Percentiles rank a stretch among this genome's conserved stretches.
These are phyloP conservation scores for Thuja plicata DNA, from an alignment of 83 land plant genomes.

Conservation along the genomic window DNA sequence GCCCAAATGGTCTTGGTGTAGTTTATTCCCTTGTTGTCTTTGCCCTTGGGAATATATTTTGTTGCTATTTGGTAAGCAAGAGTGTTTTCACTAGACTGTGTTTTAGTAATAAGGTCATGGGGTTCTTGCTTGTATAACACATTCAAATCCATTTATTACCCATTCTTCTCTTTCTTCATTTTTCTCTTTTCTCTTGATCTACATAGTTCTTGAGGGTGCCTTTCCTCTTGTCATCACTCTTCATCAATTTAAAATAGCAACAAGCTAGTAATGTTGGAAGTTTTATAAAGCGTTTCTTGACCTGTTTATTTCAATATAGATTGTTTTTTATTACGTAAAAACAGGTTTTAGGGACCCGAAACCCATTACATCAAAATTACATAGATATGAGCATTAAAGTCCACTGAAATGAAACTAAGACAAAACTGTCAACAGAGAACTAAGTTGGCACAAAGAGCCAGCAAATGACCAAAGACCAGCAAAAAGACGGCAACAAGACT, in stretches of 20 bases:
- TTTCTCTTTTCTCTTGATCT: background rate
- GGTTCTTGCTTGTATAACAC: background rate
- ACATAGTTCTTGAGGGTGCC: background rate
- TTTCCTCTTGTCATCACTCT: background rate
- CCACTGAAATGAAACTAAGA: too few relatives aligned
- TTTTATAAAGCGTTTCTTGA: too few relatives aligned
- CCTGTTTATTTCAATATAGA: background rate
- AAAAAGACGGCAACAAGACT: too few relatives aligned
- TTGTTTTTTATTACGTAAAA: too few relatives aligned
- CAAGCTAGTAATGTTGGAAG: background rate
- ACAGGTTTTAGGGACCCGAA: too few relatives aligned
- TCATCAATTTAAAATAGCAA: background rate
- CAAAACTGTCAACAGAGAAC: too few relatives aligned
- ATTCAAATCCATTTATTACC: background rate
- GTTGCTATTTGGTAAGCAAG: background rate
- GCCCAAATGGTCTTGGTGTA: too few relatives aligned
- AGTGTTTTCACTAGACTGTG: background rate
- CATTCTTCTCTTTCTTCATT: background rate
- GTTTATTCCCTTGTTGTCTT: background rate
- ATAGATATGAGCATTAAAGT: too few relatives aligned
- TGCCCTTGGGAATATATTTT: background rate
- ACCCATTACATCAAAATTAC: too few relatives aligned
- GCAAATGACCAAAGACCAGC: too few relatives aligned
- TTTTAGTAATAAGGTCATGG: background rate
- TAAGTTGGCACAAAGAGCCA: too few relatives aligned